Evolutionary conservation across 2,329 filamentous ascomycete genomes (phyloP), one percentile per base, ranked within the genome.

Genomic region (Elsinoe arachidis): DNA sequence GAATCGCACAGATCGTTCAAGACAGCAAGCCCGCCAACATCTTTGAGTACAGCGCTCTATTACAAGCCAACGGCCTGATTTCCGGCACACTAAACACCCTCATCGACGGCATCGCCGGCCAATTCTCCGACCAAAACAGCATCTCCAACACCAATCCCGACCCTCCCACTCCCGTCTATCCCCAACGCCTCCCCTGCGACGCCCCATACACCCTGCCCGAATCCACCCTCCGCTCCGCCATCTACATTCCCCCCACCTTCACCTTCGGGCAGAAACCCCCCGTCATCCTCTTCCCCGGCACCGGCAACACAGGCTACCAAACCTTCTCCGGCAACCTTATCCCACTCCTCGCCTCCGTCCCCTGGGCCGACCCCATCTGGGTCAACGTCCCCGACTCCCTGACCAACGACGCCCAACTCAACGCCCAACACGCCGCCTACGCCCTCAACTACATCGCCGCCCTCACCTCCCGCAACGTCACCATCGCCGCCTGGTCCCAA

Each of bases 391-490:
- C 80, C 0, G 67, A 68, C 1, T 69, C 71, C 38, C 70, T 77
- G 37, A 69, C 80, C 9, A 67, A 61, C 19, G 78, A 83, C 58
- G 73, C 72, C 0, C 80, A 82, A 61, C 60, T 68, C 26, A 82
- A 78, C 61, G 68, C 77, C 3, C 80, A 83, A 64, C 81, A 78
- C 61, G 74, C 80, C 38, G 78, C 78, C 2, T 82, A 83, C 65
- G 78, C 80, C 4, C 77, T 82, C 59, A 79, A 82, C 68, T 83
- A 82, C 67, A 72, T 82, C 58, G 67, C 70, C 26, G 69, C 66
- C 34, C 67, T 78, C 60, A 72, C 69, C 43, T 60, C 63, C 44
- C 65, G 68, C 19, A 70, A 75, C 17, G 68, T 78, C 5, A 69
- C 71, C 15, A 68, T 80, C 17, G 66, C 82, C n/a, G 73, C 72